These are phyloP conservation scores for Penicillium ochrochloron DNA, from an alignment of 495 filamentous ascomycete species.

Conservation along the genomic window DNA sequence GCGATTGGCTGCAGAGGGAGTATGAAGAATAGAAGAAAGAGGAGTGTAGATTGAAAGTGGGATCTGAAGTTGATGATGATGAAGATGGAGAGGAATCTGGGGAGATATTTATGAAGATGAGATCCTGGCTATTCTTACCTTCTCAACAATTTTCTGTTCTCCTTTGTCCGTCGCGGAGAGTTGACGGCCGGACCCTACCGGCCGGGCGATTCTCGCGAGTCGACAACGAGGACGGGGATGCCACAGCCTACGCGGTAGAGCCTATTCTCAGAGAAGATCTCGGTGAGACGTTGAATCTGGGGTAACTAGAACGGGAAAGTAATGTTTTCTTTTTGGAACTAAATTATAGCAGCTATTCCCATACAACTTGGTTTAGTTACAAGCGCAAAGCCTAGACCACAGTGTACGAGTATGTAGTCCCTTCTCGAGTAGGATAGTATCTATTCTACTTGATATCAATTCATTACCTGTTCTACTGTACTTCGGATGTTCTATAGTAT, in stretches of 20 bases:
- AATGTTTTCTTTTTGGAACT: neutral
- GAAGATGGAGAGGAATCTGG: neutral
- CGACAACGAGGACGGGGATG: neutral
- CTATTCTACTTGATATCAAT: neutral
- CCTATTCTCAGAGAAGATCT: slow-evolving; percentile 11
- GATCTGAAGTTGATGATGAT: neutral
- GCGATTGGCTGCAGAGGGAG: slow-evolving; percentile 18
- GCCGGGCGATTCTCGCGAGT: neutral
- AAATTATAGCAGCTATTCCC: neutral
- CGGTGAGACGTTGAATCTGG: slow-evolving; percentile 10
- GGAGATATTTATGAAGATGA: slow-evolving; percentile 2
- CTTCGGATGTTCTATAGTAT: neutral
- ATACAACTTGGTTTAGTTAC: neutral
- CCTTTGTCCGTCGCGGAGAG: slow-evolving; percentile 14
- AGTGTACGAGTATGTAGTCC: neutral
- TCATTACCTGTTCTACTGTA: neutral
- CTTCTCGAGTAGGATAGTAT: neutral
- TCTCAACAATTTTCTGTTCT: slow-evolving; percentile 5
- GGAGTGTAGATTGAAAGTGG: neutral
- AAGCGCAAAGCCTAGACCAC: too few relatives aligned
- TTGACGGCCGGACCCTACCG: slow-evolving; percentile 27
- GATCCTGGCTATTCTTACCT: slow-evolving; percentile 2
- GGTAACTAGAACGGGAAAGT: neutral
- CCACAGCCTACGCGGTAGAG: slow-evolving; percentile 19
- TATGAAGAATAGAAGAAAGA: neutral